A percentile compares a stretch with the other conserved stretches of the same genome.
phyloP scores from a whole-genome alignment of 192 early-diverging fungal species.

The Phycomyces nitens region DNA sequence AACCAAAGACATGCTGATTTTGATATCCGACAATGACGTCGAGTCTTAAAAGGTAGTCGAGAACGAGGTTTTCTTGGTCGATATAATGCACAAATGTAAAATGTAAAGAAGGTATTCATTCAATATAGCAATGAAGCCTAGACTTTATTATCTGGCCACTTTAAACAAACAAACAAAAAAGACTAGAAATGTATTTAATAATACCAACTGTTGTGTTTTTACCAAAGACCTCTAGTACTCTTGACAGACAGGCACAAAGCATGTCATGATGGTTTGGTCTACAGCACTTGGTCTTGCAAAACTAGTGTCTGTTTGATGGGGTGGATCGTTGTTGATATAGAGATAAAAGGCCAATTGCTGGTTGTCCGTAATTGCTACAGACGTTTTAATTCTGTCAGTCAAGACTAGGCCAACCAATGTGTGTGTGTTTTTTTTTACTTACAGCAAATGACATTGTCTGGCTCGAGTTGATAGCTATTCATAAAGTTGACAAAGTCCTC shows the following conservation, averaged over 20 bases:
- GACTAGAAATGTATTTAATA: too few species aligned
- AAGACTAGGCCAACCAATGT: too few species aligned
- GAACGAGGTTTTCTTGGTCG: background rate
- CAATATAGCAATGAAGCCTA: too few species aligned
- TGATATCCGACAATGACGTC: background rate
- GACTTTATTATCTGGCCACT: too few species aligned
- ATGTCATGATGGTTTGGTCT: slow-evolving; percentile 4
- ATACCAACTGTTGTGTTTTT: too few species aligned
- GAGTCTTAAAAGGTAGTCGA: background rate
- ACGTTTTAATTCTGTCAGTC: background rate
- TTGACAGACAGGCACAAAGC: slow-evolving; percentile 2
- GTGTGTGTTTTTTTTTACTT: background rate
- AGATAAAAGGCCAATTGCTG: slow-evolving; percentile 2
- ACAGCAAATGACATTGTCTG: slow-evolving; percentile 9
- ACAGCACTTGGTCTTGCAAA: background rate
- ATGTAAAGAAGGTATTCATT: too few species aligned
- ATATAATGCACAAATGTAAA: too few species aligned
- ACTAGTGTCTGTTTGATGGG: background rate
- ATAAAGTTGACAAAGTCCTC: slow-evolving; percentile 7
- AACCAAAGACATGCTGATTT: background rate
- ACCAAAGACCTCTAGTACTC: too few species aligned
- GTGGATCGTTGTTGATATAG: slow-evolving; percentile 1
- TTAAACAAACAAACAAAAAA: too few species aligned
- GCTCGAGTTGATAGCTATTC: slow-evolving; percentile 4
- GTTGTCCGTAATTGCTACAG: background rate